Evolutionary conservation across 345 rosid genomes (phyloP).

Genomic region (Durio zibethinus): DNA sequence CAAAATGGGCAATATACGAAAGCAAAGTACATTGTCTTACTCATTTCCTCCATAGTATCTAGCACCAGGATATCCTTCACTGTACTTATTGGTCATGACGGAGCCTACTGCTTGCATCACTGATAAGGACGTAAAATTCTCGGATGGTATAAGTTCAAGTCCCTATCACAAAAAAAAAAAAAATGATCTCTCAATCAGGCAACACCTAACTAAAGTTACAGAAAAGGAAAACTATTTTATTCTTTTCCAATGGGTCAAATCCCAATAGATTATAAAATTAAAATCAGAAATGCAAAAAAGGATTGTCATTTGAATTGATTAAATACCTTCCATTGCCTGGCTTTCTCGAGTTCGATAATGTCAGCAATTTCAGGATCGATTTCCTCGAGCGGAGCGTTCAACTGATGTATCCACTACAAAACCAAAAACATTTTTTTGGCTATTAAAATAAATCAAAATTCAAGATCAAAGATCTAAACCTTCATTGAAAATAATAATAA

Average conservation of each 20-base stretch:
- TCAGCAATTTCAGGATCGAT: constrained; percentile 86
- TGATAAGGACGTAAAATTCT: constrained; percentile 87
- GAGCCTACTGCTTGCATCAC: constrained; percentile 99
- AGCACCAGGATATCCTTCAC: constrained; percentile 97
- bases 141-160: constrained; percentile 89
- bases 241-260: neutral
- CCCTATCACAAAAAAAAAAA: constrained; percentile 43
- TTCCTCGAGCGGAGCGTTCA: constrained; percentile 75
- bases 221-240: neutral
- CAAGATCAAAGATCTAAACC: constrained; percentile 9
- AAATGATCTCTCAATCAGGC: neutral
- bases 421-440: neutral
- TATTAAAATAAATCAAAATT: neutral
- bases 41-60: constrained; percentile 97
- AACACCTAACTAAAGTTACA: neutral
- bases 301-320: neutral
- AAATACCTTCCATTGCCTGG: constrained; percentile 97
- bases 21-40: constrained; percentile 36
- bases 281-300: neutral
- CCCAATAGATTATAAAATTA: neutral
- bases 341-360: constrained; percentile 91
- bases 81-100: constrained; percentile 93
- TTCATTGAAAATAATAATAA: neutral
- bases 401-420: constrained; percentile 76
- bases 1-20: neutral